These are phyloP conservation scores for Fistulifera solaris DNA, from an alignment of 108 stramenopile species.

Conservation along the genomic window DNA sequence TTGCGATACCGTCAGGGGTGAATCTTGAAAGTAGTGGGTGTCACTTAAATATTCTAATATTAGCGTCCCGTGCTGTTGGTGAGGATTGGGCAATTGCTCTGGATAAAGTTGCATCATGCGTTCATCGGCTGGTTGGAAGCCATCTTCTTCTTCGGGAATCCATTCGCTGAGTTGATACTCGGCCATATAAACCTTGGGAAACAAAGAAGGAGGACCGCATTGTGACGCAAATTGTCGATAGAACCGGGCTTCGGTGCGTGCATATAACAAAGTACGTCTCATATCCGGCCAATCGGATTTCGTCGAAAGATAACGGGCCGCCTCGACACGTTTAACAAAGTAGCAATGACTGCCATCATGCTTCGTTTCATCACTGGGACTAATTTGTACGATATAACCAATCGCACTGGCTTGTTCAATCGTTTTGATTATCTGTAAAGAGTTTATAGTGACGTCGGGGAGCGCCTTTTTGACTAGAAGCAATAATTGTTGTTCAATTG, in stretches of 20 bases:
- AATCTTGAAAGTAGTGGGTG: constrained; percentile 49
- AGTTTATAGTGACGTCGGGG: not conserved
- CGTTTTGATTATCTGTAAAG: constrained; percentile 11
- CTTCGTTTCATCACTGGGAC: not conserved
- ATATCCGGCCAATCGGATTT: constrained; percentile 67
- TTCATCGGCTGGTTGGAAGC: constrained; percentile 16
- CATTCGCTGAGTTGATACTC: constrained; percentile 45
- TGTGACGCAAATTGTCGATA: constrained; percentile 16
- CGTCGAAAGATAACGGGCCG: constrained; percentile 21
- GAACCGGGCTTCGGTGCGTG: constrained; percentile 67
- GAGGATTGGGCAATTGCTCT: not conserved
- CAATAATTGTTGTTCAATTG: too few relatives aligned
- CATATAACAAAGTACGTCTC: constrained; percentile 61
- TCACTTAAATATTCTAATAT: constrained; percentile 27
- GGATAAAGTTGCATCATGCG: not conserved
- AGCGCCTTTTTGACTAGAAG: too few relatives aligned
- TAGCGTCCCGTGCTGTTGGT: constrained; percentile 19
- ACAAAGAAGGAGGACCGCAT: not conserved
- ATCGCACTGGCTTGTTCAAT: constrained; percentile 34
- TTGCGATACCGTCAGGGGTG: constrained; percentile 43
- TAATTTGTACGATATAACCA: constrained; percentile 14
- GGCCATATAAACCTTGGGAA: constrained; percentile 33
- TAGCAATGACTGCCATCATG: not conserved
- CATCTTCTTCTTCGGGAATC: constrained; percentile 39
- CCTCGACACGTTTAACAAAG: constrained; percentile 37